phyloP scores from a whole-genome alignment of 164 flowering plant species.

The Magnolia sinica region DNA sequence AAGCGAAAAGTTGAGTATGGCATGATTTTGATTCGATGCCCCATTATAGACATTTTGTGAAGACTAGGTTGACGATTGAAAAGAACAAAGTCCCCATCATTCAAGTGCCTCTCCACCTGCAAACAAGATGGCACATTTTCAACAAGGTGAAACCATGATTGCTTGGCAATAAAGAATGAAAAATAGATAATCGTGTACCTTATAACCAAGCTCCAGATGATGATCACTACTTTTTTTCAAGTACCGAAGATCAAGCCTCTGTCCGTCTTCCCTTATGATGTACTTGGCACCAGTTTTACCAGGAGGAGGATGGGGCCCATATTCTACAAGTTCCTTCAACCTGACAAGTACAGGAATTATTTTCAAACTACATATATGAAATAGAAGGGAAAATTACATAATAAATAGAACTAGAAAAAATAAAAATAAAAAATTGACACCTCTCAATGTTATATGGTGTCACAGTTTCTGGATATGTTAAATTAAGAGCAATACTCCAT shows the following conservation, averaged over 20 bases:
- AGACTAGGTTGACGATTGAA: constrained; percentile 98
- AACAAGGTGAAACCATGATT: not conserved
- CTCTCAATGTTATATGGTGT: constrained; percentile 99
- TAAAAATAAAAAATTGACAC: constrained; percentile 27
- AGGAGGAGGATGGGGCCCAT: constrained; percentile 99
- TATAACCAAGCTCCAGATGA: constrained; percentile 97
- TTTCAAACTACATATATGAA: not conserved
- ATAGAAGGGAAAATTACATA: not conserved
- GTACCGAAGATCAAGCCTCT: constrained; percentile 97
- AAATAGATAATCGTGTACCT: constrained; percentile 35
- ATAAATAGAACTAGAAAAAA: not conserved
- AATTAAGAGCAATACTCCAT: constrained; percentile 97
- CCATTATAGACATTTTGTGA: constrained; percentile 99
- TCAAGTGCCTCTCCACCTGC: constrained; percentile 95
- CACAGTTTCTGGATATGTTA: constrained; percentile 98
- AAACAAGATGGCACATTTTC: constrained; percentile 10
- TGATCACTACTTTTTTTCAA: constrained; percentile 97
- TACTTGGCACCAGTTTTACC: constrained; percentile 99
- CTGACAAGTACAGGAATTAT: constrained; percentile 27
- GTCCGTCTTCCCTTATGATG: constrained; percentile 96
- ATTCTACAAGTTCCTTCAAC: constrained; percentile 96
- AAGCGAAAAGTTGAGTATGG: constrained; percentile 96
- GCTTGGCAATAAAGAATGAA: not conserved
- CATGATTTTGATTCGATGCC: constrained; percentile 98
- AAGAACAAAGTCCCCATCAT: constrained; percentile 95